These are phyloP conservation scores for Brassica incana DNA, from an alignment of 345 rosid genomes.

Conservation along the genomic window DNA sequence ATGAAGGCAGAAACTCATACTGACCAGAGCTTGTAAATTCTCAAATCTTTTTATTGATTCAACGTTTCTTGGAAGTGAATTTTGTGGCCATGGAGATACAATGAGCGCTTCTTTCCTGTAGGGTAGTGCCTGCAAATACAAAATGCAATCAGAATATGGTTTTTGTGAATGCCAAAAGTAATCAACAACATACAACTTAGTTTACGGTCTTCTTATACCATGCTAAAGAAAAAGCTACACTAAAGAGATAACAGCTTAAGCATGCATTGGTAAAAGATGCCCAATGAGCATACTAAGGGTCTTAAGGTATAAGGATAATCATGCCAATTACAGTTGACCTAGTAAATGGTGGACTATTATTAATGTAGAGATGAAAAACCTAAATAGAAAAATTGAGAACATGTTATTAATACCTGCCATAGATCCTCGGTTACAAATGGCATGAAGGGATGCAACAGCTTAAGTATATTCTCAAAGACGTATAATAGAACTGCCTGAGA, in stretches of 20 bases:
- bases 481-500: conserved; percentile 87
- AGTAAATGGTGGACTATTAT: background rate
- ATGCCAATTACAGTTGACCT: conserved; percentile 7
- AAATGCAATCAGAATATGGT: background rate
- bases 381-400: conserved; percentile 4
- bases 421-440: conserved; percentile 94
- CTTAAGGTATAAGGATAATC: background rate
- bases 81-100: conserved; percentile 84
- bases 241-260: conserved; percentile 21
- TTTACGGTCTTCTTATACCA: background rate
- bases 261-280: background rate
- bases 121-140: conserved; percentile 69
- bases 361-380: background rate
- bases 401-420: conserved; percentile 71
- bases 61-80: conserved; percentile 66
- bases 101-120: conserved; percentile 75
- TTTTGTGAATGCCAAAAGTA: conserved; percentile 17
- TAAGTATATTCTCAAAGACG: conserved; percentile 80
- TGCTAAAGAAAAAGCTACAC: conserved; percentile 5
- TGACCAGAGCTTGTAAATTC: conserved; percentile 84
- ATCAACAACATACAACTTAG: conserved; percentile 5
- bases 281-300: background rate
- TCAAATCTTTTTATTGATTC: conserved; percentile 73
- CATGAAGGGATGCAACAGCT: conserved; percentile 95
- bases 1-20: conserved; percentile 31